Base-by-base conservation (phyloP, 108 stramenopile genomes). In the Stephanodiscus minutulus region DNA sequence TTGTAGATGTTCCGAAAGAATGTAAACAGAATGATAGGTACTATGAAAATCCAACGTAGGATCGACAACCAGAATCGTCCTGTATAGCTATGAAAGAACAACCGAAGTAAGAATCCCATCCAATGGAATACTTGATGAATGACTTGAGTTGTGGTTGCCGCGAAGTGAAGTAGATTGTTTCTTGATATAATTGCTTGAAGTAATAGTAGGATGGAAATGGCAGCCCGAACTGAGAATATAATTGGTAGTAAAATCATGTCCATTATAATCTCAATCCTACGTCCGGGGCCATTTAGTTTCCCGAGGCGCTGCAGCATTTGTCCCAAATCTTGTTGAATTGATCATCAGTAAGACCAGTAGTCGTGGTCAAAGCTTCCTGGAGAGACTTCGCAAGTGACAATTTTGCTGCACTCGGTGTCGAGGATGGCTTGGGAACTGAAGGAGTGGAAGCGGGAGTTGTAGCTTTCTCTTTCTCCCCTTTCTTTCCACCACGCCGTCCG, bases 301-400 rank as follows among this genome's bases (percentile, higher is more conserved):
- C 54, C 54, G 54, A 55, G 25, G 20, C 22, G 7, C 9, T 9
- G 8, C 48, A 49, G 17, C 18, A 17, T 4, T 4, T 20, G 4
- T 49, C 7, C 54, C 54, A 55, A 11, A 55, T 25, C 24, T 24
- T 55, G 5, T 55, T 7, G 7, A 55, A 55, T 55, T 55, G 54
- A 25, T 55, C 54, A 4, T 55, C 22, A 25, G 54, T 25, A 6
- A 55, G 11, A 2, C 54, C 20, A 12, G 54, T 7, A 2, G 20
- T 21, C 7, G 54, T 55, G 22, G 11, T 11, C 3, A 55, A 7
- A 25, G 54, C 54, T 2, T 20, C 54, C 24, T 55, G 54, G 3
- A 55, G 24, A 21, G 20, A 25, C 7, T 55, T 21, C 4, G 54
- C 20, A 21, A 55, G 24, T 6, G 54, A 21, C 8, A 55, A 21